A percentile compares a stretch with the other conserved stretches of the same genome.
Evolutionary conservation across 2,329 filamentous ascomycete genomes (phyloP).

Genomic region (Trichoderma harzianum): DNA sequence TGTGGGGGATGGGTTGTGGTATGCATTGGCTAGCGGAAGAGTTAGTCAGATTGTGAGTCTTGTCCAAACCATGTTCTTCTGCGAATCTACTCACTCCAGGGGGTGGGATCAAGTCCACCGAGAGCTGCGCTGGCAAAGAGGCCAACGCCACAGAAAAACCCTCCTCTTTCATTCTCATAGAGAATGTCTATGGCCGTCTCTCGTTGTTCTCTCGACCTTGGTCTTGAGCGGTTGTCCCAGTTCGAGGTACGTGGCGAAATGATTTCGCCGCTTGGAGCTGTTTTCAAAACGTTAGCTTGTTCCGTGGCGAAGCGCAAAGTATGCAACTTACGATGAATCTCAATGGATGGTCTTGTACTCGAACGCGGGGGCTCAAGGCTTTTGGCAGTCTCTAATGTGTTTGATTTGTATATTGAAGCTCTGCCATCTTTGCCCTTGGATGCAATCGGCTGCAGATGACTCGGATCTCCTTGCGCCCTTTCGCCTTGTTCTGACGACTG

Average conservation of each 20-base stretch:
- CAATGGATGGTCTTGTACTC: constrained; percentile 31
- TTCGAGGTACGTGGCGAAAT: not conserved
- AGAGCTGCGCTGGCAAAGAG: constrained; percentile 87
- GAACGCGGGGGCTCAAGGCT: not conserved
- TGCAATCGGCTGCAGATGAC: not conserved
- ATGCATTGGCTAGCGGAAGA: constrained; percentile 54
- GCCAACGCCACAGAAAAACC: constrained; percentile 82
- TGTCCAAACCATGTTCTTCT: too few relatives aligned
- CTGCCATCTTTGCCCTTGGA: not conserved
- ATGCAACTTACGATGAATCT: constrained; percentile 30
- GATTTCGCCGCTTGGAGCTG: constrained; percentile 30
- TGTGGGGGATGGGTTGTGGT: constrained; percentile 58
- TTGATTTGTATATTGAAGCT: not conserved
- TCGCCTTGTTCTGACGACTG: constrained; percentile 19
- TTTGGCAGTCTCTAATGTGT: constrained; percentile 1
- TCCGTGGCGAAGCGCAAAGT: too few relatives aligned
- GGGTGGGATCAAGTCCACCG: constrained; percentile 76
- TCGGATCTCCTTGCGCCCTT: not conserved
- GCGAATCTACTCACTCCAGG: constrained; percentile 60
- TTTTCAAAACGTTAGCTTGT: not conserved
- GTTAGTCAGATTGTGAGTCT: not conserved
- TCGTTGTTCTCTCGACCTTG: constrained; percentile 36
- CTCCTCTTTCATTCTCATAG: constrained; percentile 93
- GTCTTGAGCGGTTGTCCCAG: constrained; percentile 31
- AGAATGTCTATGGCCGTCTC: constrained; percentile 74